Conservation (phyloP, 768 basidiomycete species). For the Panaeolus papilionaceus region DNA sequence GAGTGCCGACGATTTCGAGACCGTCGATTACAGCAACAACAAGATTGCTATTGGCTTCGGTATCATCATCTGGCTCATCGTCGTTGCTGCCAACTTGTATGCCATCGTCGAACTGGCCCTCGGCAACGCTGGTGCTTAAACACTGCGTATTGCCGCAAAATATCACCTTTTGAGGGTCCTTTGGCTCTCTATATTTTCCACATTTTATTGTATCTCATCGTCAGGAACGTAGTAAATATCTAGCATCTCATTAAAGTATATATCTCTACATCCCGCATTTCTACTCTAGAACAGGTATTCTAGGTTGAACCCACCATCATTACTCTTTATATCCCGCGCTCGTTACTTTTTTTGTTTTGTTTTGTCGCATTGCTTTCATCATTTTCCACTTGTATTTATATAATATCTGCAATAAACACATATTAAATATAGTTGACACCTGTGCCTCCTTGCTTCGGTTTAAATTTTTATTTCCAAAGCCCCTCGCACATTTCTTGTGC, state of each 20-base stretch:
- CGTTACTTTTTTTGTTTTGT: not conserved
- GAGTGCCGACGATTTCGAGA: slow-evolving; percentile 36
- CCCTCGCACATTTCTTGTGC: too few relatives aligned
- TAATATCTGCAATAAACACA: slow-evolving; percentile 3
- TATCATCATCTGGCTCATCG: slow-evolving; percentile 64
- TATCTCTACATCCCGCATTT: not conserved
- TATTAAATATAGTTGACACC: not conserved
- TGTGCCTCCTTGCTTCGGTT: not conserved
- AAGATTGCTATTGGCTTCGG: slow-evolving; percentile 57
- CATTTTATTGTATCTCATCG: not conserved
- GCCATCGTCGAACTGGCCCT: slow-evolving; percentile 65
- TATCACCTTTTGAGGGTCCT: not conserved
- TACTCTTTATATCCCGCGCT: not conserved
- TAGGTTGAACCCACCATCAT: slow-evolving; percentile 4
- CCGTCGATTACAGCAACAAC: slow-evolving; percentile 71
- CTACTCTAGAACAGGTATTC: not conserved
- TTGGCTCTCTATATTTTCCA: slow-evolving; percentile 1
- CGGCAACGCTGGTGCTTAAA: slow-evolving; percentile 18
- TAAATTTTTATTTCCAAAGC: not conserved
- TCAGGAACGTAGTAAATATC: not conserved
- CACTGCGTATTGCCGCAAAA: not conserved
- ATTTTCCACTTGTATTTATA: slow-evolving; percentile 6
- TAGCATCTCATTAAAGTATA: not conserved
- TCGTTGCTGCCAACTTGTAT: slow-evolving; percentile 78
- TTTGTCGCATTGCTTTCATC: slow-evolving; percentile 2